A percentile compares a stretch with the other conserved stretches of the same genome.
Conservation (phyloP, 2,329 filamentous ascomycete genomes). For the Didymella lethalis region DNA sequence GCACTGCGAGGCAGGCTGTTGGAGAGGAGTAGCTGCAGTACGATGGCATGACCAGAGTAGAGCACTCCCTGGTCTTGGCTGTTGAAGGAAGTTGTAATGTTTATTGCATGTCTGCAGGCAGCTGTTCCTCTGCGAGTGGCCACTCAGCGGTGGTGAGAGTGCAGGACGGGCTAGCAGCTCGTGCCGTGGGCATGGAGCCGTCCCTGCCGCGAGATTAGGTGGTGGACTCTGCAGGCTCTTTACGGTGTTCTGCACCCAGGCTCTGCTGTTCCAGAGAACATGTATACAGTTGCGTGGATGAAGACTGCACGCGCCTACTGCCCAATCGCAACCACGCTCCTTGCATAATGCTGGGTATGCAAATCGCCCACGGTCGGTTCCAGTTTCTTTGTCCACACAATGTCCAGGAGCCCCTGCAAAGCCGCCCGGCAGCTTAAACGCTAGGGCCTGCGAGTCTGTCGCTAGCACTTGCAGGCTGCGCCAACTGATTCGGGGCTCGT, state of each 20-base stretch:
- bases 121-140: background rate
- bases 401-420: constrained; percentile 19
- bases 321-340: constrained; percentile 9
- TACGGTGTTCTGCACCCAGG: background rate
- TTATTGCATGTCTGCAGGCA: background rate
- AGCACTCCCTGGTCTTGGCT: background rate
- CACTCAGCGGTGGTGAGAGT: background rate
- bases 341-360: constrained; percentile 21
- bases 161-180: constrained; percentile 4
- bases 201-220: constrained; percentile 2
- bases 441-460: constrained; percentile 25
- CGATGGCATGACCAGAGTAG: background rate
- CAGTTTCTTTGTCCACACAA: constrained; percentile 23
- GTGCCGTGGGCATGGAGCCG: constrained; percentile 12
- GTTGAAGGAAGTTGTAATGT: background rate
- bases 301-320: background rate
- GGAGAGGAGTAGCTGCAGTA: background rate
- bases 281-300: background rate
- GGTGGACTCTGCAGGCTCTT: background rate
- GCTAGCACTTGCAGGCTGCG: constrained; percentile 5
- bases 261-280: background rate
- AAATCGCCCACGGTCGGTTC: constrained; percentile 19
- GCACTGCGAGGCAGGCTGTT: background rate
- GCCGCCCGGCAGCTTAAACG: constrained; percentile 34
- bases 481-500: constrained; percentile 23